Conservation (phyloP, 306 rosid genomes). For the Lagenaria siceraria region DNA sequence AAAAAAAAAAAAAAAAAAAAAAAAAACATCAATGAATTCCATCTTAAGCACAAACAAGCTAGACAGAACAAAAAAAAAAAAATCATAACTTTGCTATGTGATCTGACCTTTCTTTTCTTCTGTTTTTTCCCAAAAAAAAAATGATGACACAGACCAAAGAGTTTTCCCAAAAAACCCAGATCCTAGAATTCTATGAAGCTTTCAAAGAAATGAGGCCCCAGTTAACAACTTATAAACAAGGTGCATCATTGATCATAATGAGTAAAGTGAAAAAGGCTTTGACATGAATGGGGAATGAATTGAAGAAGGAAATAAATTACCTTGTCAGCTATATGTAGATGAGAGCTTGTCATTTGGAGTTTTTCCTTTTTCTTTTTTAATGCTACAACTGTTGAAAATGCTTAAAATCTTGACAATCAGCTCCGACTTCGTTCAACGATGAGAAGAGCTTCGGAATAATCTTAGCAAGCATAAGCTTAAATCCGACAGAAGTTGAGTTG, state of each 20-base stretch:
- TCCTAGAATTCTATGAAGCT: conserved; percentile 4
- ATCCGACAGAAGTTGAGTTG: conserved; percentile 85
- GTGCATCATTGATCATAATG: conserved; percentile 4
- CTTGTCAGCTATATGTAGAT: conserved; percentile 2
- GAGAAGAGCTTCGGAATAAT: conserved; percentile 66
- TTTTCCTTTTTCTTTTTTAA: background rate
- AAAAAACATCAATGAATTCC: background rate
- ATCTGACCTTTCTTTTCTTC: background rate
- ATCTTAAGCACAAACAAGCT: background rate
- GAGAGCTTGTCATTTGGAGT: background rate
- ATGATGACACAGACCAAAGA: background rate
- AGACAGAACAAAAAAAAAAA: background rate
- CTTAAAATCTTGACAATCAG: conserved; percentile 70
- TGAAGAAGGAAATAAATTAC: background rate
- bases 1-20: no score
- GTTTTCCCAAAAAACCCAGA: background rate
- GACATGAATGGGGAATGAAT: background rate
- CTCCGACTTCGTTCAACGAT: conserved; percentile 60
- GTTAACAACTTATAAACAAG: background rate
- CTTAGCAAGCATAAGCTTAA: conserved; percentile 89
- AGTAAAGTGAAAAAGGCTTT: background rate
- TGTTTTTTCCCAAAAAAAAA: background rate
- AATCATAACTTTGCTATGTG: background rate
- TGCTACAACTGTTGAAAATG: conserved; percentile 57
- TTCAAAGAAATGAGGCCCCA: background rate